Conservation (phyloP, 2,329 filamentous ascomycete genomes). For the Thyridium curvatum region DNA sequence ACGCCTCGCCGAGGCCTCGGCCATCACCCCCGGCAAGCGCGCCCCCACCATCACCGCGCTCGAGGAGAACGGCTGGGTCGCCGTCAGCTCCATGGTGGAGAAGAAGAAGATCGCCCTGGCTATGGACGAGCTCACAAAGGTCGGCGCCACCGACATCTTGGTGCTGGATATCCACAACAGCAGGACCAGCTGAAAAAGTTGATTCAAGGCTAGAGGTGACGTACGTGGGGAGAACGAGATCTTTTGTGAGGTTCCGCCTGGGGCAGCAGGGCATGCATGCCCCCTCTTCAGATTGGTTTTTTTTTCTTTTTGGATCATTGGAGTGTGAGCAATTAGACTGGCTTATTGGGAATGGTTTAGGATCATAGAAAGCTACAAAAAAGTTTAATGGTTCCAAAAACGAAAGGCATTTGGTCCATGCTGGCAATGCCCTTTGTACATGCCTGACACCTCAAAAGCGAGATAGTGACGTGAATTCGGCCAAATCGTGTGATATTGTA, state of each 20-base stretch:
- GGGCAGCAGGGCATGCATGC: too few relatives aligned
- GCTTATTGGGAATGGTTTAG: background rate
- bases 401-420: constrained; percentile 5
- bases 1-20: constrained; percentile 59
- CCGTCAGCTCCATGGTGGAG: constrained; percentile 90
- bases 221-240: background rate
- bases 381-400: too few relatives aligned
- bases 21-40: constrained; percentile 83
- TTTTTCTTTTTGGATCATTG: too few relatives aligned
- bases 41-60: constrained; percentile 87
- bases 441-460: too few relatives aligned
- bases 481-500: constrained; percentile 5
- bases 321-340: too few relatives aligned
- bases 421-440: too few relatives aligned
- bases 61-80: constrained; percentile 86
- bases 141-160: constrained; percentile 79
- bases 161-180: constrained; percentile 78
- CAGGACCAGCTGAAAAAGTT: constrained; percentile 12
- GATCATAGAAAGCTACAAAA: background rate
- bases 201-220: background rate
- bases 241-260: too few relatives aligned
- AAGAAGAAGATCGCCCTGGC: constrained; percentile 77
- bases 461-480: too few relatives aligned
- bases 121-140: constrained; percentile 75
- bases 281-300: too few relatives aligned